Evolutionary conservation across 2,329 filamentous ascomycete species (phyloP).

Genomic region (Ophiognomonia clavigignenti-juglandacearum): DNA sequence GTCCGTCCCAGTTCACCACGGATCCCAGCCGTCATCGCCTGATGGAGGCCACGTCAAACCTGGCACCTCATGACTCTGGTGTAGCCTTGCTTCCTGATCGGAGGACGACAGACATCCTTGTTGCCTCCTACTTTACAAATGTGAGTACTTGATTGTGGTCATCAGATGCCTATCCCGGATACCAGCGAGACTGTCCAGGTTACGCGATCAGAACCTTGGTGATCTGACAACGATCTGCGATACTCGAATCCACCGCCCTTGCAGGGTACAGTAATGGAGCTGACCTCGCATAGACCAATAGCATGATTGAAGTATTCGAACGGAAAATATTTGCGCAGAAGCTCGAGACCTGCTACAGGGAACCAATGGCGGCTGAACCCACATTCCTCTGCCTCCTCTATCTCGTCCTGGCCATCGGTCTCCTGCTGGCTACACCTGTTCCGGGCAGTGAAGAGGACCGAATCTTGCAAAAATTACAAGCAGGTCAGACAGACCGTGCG

Average conservation of each 20-base stretch:
- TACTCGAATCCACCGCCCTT: too few species aligned
- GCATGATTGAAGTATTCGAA: slow-evolving; percentile 57
- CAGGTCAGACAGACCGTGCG: slow-evolving; percentile 45
- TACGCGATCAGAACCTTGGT: neutral
- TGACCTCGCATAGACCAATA: slow-evolving; percentile 42
- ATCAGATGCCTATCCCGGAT: neutral
- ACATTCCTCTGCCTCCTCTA: slow-evolving; percentile 56
- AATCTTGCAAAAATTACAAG: slow-evolving; percentile 45
- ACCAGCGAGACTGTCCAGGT: neutral
- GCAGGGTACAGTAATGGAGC: neutral
- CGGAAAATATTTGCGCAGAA: slow-evolving; percentile 41
- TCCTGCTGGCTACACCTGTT: slow-evolving; percentile 51
- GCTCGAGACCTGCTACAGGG: slow-evolving; percentile 49
- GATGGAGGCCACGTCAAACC: slow-evolving; percentile 46
- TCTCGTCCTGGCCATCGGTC: slow-evolving; percentile 58
- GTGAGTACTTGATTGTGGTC: slow-evolving; percentile 29
- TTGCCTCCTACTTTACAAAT: slow-evolving; percentile 58
- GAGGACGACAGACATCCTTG: slow-evolving; percentile 47
- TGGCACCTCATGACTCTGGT: slow-evolving; percentile 39
- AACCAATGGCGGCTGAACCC: slow-evolving; percentile 44
- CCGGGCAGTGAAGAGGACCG: slow-evolving; percentile 42
- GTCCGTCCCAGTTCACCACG: slow-evolving; percentile 51
- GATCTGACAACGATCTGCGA: neutral
- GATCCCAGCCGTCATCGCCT: slow-evolving; percentile 54
- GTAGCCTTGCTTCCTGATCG: slow-evolving; percentile 52